Percentiles rank a stretch among this genome's conserved stretches.
phyloP scores from a whole-genome alignment of 1,284 basidiomycete species.

The Ganoderma resinaceum region DNA sequence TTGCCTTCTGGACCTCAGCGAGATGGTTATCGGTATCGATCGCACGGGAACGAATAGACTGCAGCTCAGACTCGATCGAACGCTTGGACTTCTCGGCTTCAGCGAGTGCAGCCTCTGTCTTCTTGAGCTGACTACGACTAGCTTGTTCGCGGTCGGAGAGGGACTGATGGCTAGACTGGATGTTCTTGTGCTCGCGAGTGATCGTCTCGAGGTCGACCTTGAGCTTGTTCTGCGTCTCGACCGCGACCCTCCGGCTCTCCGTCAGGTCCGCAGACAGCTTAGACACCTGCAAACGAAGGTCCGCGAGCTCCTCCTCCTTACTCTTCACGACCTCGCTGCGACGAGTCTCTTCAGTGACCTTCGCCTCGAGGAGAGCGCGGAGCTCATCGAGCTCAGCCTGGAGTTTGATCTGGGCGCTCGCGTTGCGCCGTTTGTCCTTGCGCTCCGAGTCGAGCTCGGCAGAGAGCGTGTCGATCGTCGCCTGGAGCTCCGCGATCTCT shows the following conservation, averaged over 20 bases:
- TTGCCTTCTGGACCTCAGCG: conserved; percentile 64
- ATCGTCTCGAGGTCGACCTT: conserved; percentile 72
- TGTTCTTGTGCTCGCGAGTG: conserved; percentile 59
- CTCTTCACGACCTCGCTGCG: conserved; percentile 87
- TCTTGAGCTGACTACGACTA: conserved; percentile 59
- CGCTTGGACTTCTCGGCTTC: conserved; percentile 79
- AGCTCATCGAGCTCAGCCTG: conserved; percentile 90
- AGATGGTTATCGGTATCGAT: conserved; percentile 75
- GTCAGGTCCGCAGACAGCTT: conserved; percentile 67
- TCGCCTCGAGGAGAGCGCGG: conserved; percentile 82
- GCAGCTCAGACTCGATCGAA: conserved; percentile 78
- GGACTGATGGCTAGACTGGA: conserved; percentile 67
- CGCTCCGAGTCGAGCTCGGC: conserved; percentile 73
- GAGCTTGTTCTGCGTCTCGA: conserved; percentile 72
- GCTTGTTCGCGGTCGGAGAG: conserved; percentile 65
- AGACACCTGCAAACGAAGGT: conserved; percentile 74
- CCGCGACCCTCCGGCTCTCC: conserved; percentile 60
- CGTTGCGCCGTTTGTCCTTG: conserved; percentile 64
- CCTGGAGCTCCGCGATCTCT: conserved; percentile 71
- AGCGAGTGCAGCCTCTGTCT: conserved; percentile 59
- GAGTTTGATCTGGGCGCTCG: conserved; percentile 63
- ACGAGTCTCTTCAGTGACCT: conserved; percentile 86
- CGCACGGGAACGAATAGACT: conserved; percentile 74
- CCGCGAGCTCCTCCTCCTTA: conserved; percentile 84
- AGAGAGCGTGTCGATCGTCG: conserved; percentile 72